Evolutionary conservation across 2,329 filamentous ascomycete species (phyloP), one percentile per base, ranked within the genome.

Genomic region (Aspergillus luchuensis): DNA sequence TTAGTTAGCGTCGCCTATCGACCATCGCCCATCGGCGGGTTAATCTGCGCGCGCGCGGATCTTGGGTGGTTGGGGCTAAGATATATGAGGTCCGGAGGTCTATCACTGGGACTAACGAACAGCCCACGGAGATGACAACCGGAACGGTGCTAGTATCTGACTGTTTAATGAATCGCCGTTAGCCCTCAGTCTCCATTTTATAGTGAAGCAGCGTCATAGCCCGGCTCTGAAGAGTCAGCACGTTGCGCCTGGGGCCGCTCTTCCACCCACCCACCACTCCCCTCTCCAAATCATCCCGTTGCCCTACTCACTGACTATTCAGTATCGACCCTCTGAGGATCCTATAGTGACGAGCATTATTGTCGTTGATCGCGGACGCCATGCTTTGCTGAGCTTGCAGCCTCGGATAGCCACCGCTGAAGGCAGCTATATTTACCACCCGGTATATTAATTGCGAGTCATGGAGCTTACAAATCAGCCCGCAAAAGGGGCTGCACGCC

Each of bases 71-170:
- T 30, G 53, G 53, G 53, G 28, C 39, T 19, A 23, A 45, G 52
- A 47, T 45, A 33, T 45, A 30, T 28, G 41, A 30, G 25, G 17
- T 33, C 19, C 23, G 25, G 39, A 47, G 33, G 53, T 56, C 53
- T 55, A 56, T 47, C 55, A 49, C 25, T 54, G 45, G 21, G 52
- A 49, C 41, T 52, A 21, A 28, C 38, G 30, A 23, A 54, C 47
- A 25, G 49, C 4, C 51, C 41, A 59, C 62, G 62, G 62, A 62
- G 59, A 62, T 62, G 50, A 57, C 53, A 45, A 54, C 62, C 50
- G 30, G 57, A 60, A 50, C 19, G 43, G 62, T 62, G 57, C 38
- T 62, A 60, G 62, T 8, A 49, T 38, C 47, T 41, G 45, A 55
- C 55, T 17, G 45, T 45, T 49, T 41, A 55, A 48, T 56, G 41